These are phyloP conservation scores for Citrullus amarus DNA, from an alignment of 306 rosid species.

Conservation along the genomic window DNA sequence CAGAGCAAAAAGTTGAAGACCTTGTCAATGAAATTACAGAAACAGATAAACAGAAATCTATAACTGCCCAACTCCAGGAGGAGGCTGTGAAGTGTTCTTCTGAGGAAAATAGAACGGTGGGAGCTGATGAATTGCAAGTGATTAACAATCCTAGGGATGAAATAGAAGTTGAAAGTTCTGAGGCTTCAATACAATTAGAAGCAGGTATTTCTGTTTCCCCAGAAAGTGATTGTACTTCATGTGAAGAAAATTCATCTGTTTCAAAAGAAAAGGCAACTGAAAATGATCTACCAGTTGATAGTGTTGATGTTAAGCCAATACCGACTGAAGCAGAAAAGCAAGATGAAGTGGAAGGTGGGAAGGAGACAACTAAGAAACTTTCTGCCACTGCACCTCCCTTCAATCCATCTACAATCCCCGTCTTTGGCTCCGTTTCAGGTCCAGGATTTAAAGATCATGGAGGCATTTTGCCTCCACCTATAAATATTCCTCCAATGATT, in stretches of 20 bases:
- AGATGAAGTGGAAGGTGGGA: conserved; percentile 58
- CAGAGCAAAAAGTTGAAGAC: conserved; percentile 14
- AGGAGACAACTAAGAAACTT: conserved; percentile 83
- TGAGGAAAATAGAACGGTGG: conserved; percentile 21
- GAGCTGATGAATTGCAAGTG: conserved; percentile 21
- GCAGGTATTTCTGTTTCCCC: conserved; percentile 10
- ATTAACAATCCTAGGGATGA: conserved; percentile 18
- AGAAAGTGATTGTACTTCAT: conserved; percentile 21
- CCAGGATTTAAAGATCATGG: conserved; percentile 72
- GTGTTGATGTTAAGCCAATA: conserved; percentile 17
- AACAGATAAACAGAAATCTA: conserved; percentile 15
- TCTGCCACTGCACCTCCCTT: conserved; percentile 97
- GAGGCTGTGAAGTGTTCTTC: conserved; percentile 9
- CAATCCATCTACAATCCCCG: conserved; percentile 75
- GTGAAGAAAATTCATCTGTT: conserved; percentile 18
- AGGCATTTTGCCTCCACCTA: conserved; percentile 93
- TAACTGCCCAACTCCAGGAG: conserved; percentile 19
- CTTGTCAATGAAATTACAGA: conserved; percentile 13
- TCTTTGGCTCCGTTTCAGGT: conserved; percentile 68
- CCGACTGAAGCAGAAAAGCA: conserved; percentile 51
- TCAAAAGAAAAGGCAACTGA: conserved; percentile 15
- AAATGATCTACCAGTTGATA: conserved; percentile 31
- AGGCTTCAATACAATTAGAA: conserved; percentile 13
- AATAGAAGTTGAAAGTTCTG: conserved; percentile 29
- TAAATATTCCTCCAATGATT: conserved; percentile 76